These are phyloP conservation scores for Aureobasidium sp. DNA, from an alignment of 2,329 filamentous ascomycete species.

Conservation along the genomic window DNA sequence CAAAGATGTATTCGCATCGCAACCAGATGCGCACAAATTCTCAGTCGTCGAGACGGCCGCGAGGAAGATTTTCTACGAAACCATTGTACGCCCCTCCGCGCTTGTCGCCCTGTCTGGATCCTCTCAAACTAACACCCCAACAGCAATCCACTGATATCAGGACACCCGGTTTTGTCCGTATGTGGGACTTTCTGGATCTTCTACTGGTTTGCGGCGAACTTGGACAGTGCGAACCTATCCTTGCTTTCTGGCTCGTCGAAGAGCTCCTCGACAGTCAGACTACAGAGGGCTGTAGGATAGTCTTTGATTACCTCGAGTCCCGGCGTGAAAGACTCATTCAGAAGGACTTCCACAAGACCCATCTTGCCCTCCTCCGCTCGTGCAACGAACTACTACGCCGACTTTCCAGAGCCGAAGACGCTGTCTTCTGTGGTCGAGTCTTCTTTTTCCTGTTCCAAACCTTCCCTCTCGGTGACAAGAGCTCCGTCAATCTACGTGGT, in stretches of 20 bases:
- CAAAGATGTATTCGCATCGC: conserved; percentile 20
- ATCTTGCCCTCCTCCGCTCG: conserved; percentile 78
- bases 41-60: conserved; percentile 76
- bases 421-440: conserved; percentile 91
- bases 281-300: conserved; percentile 77
- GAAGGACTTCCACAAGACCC: conserved; percentile 71
- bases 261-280: conserved; percentile 94
- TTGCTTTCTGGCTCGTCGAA: conserved; percentile 86
- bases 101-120: neutral
- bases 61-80: conserved; percentile 67
- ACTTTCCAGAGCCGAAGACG: conserved; percentile 91
- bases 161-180: conserved; percentile 65
- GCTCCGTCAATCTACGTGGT: conserved; percentile 89
- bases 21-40: conserved; percentile 28
- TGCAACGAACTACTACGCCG: conserved; percentile 93
- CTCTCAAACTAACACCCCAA: conserved; percentile 17
- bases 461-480: conserved; percentile 92
- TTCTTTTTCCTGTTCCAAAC: conserved; percentile 99
- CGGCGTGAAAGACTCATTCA: conserved; percentile 80
- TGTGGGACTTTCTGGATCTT: conserved; percentile 93
- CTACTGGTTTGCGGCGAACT: conserved; percentile 72
- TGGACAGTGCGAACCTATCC: conserved; percentile 59
- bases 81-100: conserved; percentile 54
- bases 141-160: conserved; percentile 69
- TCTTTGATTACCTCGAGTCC: conserved; percentile 94